Conservation (phyloP, 768 basidiomycete species). For the Phylloporus sp. region DNA sequence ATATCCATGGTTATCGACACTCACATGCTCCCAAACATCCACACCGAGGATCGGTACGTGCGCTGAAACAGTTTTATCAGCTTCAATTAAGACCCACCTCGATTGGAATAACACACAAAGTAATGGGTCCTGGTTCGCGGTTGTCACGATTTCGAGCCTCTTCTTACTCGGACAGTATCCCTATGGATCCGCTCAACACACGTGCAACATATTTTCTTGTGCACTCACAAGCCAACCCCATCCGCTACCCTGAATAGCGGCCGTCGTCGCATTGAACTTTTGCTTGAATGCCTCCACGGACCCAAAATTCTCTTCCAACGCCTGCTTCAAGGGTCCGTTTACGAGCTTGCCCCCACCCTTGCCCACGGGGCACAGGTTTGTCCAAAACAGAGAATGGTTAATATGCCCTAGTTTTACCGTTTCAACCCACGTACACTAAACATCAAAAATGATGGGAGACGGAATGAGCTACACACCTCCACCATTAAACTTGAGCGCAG, state of each 20-base stretch:
- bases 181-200: conserved; percentile 32
- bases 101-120: conserved; percentile 39
- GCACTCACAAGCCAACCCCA: conserved; percentile 92
- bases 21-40: conserved; percentile 94
- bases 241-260: conserved; percentile 92
- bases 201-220: neutral
- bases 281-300: conserved; percentile 84
- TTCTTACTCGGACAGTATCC: conserved; percentile 64
- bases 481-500: conserved; percentile 97
- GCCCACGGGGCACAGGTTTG: conserved; percentile 79
- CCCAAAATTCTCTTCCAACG: conserved; percentile 80
- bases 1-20: conserved; percentile 29
- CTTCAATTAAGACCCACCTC: neutral
- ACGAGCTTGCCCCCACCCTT: conserved; percentile 61
- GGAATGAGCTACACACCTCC: conserved; percentile 51
- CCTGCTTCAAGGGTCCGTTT: conserved; percentile 68
- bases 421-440: neutral
- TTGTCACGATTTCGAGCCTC: conserved; percentile 88
- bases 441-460: neutral
- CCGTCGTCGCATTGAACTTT: conserved; percentile 81
- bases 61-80: conserved; percentile 39
- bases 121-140: conserved; percentile 94
- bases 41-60: conserved; percentile 92
- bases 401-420: conserved; percentile 61
- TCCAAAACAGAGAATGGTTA: conserved; percentile 98